These are phyloP conservation scores for Penicillium frequentans DNA, from an alignment of 2,329 filamentous ascomycete species.

Conservation along the genomic window DNA sequence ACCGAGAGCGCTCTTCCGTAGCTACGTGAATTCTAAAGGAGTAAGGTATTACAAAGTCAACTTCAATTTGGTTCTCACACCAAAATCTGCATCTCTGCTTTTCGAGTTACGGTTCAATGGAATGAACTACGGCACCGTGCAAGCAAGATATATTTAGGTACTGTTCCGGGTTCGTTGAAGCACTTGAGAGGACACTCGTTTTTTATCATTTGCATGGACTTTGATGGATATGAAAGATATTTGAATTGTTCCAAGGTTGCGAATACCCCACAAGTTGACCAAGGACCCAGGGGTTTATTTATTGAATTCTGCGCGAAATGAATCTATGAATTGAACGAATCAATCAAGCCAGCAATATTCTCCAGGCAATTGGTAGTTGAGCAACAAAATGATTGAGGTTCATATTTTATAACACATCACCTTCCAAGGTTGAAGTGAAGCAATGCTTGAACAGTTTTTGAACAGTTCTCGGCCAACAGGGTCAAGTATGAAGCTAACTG, in stretches of 20 bases:
- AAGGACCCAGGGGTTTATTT: neutral
- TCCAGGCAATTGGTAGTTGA: no score
- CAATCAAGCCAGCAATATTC: no score
- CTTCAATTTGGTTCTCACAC: slow-evolving; percentile 17
- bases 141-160: neutral
- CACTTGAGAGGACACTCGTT: neutral
- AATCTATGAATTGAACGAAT: neutral
- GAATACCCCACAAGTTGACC: neutral
- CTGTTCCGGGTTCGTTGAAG: neutral
- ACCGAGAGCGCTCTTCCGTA: slow-evolving; percentile 18
- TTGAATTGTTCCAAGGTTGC: neutral
- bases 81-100: slow-evolving; percentile 22
- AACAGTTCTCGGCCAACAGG: no score
- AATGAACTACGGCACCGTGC: slow-evolving; percentile 23
- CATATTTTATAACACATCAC: no score
- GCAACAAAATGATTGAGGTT: no score
- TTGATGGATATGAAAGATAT: neutral
- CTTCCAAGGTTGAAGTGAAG: no score
- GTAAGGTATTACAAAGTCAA: slow-evolving; percentile 10
- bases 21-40: slow-evolving; percentile 15
- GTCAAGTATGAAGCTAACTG: no score
- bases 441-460: no score
- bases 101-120: slow-evolving; percentile 28
- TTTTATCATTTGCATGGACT: neutral
- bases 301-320: neutral